Base-by-base conservation (phyloP, 2,329 filamentous ascomycete genomes). In the Colletotrichum plurivorum region DNA sequence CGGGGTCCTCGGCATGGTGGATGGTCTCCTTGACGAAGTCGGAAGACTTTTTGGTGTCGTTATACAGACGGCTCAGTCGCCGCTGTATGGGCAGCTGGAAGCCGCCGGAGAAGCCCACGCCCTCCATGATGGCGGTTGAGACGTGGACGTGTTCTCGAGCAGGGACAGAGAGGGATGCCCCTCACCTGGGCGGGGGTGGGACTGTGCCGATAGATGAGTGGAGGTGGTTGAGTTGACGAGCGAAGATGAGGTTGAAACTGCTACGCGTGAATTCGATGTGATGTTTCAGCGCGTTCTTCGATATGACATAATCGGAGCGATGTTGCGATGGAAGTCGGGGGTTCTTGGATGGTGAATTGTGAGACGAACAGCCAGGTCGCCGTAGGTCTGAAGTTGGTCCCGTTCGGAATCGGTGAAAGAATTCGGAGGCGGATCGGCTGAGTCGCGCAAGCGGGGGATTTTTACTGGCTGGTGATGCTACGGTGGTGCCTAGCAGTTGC, bases 31-130 rank as follows among this genome's bases (percentile, higher is more conserved):
- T 90, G 76, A 93, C 89, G 72, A 93, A 93, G 78, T 93, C 90
- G 77, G 89, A 92, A 27, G 91, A 93, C 73, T 90, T 92, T 77
- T 95, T 95, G 67, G 92, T 94, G 82, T 95, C 93, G 73, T 92
- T 92, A 78, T 95, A 95, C 66, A 95, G 88, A 75, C 92, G 86
- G 73, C 90, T 93, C 18, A 94, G 84, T 63, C 89, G 86, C 69
- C 88, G 85, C 77, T 90, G 88, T 68, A 90, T 86, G 56, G 88
- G 85, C 78, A 87, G 79, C 79, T 86, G 83, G 70, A 87, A 84
- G 78, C 85, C 85, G 63, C 84, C 83, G 55, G 83, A 76, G 10
- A 85, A 83, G n/a, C 87, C 74, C 65, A 86, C 83, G 1, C 84
- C 85, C 65, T 85, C 85, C 86, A 88, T 88, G 71, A 49, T 69